These are phyloP conservation scores for Colletotrichum limetticola DNA, from an alignment of 2,329 filamentous ascomycete genomes.

Conservation along the genomic window DNA sequence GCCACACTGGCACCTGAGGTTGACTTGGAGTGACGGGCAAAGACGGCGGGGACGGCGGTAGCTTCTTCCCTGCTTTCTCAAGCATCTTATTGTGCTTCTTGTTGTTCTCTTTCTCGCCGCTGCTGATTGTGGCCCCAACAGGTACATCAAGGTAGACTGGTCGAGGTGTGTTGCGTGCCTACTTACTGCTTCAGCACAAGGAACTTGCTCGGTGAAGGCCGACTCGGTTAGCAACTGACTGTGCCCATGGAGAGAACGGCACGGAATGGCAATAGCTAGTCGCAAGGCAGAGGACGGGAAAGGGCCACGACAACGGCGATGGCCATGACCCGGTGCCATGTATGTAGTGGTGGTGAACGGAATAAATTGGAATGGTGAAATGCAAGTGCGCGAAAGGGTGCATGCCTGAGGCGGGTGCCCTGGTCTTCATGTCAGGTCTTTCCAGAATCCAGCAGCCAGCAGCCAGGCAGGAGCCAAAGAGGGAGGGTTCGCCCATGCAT, in stretches of 20 bases:
- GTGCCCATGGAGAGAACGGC: conserved; percentile 16
- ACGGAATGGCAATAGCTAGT: conserved; percentile 1
- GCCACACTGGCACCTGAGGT: not conserved
- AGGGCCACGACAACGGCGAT: not conserved
- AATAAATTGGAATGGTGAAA: not conserved
- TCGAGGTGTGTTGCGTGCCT: not conserved
- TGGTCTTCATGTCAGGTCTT: no score
- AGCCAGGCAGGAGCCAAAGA: no score
- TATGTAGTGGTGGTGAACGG: not conserved
- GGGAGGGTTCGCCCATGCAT: no score
- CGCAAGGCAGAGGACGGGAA: not conserved
- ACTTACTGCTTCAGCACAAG: not conserved
- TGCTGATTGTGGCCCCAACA: not conserved
- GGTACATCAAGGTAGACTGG: not conserved
- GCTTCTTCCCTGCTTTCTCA: not conserved
- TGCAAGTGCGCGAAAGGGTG: not conserved
- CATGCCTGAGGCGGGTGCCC: not conserved
- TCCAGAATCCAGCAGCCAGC: no score
- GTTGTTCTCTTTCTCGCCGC: not conserved
- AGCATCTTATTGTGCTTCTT: not conserved
- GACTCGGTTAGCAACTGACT: not conserved
- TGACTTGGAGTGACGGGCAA: not conserved
- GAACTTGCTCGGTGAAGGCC: not conserved
- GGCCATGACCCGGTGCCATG: not conserved
- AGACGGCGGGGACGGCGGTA: not conserved